phyloP scores from a whole-genome alignment of 1,139 yeast genomes.

The Zygotorulaspora mrakii region DNA sequence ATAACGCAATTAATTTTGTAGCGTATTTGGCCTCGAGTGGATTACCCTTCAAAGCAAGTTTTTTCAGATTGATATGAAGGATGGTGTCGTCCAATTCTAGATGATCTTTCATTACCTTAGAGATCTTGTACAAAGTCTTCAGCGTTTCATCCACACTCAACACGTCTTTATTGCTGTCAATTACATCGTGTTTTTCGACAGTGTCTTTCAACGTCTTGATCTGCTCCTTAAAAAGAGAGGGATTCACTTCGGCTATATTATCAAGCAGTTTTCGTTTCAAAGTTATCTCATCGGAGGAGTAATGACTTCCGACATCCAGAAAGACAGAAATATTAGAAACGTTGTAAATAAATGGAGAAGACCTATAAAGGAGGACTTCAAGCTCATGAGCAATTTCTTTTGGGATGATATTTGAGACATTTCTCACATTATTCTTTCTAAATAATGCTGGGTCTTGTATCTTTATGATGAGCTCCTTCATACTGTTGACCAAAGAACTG shows the following conservation, averaged over 20 bases:
- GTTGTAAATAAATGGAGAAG: conserved; percentile 62
- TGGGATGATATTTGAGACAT: conserved; percentile 40
- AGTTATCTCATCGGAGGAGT: conserved; percentile 41
- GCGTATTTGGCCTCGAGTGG: conserved; percentile 66
- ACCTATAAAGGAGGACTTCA: conserved; percentile 56
- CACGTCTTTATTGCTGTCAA: conserved; percentile 27
- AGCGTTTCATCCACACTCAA: conserved; percentile 41
- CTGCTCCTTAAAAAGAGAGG: conserved; percentile 63
- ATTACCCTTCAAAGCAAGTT: conserved; percentile 50
- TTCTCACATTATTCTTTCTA: conserved; percentile 41
- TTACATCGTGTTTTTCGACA: conserved; percentile 38
- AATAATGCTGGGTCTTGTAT: conserved; percentile 51
- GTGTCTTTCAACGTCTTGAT: conserved; percentile 48
- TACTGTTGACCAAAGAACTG: conserved; percentile 53
- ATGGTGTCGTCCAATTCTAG: conserved; percentile 32
- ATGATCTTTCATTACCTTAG: conserved; percentile 39
- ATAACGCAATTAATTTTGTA: conserved; percentile 52
- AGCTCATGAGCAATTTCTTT: conserved; percentile 51
- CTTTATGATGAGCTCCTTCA: conserved; percentile 57
- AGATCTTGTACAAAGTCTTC: conserved; percentile 59
- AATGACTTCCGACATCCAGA: conserved; percentile 45
- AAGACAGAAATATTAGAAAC: conserved; percentile 58
- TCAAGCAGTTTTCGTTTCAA: conserved; percentile 45
- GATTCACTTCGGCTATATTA: conserved; percentile 57
- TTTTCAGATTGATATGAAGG: conserved; percentile 44